Evolutionary conservation across 106 monocot genomes (phyloP).

Genomic region (Alisma plantagoaquatica): DNA sequence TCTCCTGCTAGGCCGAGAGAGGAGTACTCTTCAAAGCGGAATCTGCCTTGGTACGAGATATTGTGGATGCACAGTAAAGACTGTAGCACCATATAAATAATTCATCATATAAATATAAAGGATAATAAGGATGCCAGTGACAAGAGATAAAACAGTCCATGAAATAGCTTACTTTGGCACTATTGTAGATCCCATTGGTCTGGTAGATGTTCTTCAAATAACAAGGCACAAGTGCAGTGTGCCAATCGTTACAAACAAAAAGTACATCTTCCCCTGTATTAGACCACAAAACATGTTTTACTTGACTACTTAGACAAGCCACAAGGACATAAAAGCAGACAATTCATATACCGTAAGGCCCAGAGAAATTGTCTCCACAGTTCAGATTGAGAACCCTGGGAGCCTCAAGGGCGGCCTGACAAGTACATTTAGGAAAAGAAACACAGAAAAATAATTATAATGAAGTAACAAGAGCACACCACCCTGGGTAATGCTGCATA

Average conservation of each 20-base stretch:
- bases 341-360: constrained; percentile 79
- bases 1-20: constrained; percentile 59
- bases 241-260: constrained; percentile 94
- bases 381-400: constrained; percentile 71
- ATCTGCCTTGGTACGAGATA: constrained; percentile 86
- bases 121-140: too few species aligned
- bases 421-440: neutral
- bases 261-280: constrained; percentile 76
- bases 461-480: too few species aligned
- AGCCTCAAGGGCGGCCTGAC: constrained; percentile 86
- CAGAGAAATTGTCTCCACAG: constrained; percentile 35
- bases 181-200: constrained; percentile 61
- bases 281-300: too few species aligned
- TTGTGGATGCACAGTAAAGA: constrained; percentile 91
- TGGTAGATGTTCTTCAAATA: constrained; percentile 77
- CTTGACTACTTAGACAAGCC: too few species aligned
- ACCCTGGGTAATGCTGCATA: too few species aligned
- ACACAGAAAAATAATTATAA: neutral
- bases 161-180: constrained; percentile 53
- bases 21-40: constrained; percentile 48
- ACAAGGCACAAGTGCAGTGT: constrained; percentile 63
- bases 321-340: too few species aligned
- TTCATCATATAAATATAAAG: too few species aligned
- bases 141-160: too few species aligned
- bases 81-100: too few species aligned